These are phyloP conservation scores for Epichloe brachyelytri DNA, from an alignment of 2,329 filamentous ascomycete genomes.

Conservation along the genomic window DNA sequence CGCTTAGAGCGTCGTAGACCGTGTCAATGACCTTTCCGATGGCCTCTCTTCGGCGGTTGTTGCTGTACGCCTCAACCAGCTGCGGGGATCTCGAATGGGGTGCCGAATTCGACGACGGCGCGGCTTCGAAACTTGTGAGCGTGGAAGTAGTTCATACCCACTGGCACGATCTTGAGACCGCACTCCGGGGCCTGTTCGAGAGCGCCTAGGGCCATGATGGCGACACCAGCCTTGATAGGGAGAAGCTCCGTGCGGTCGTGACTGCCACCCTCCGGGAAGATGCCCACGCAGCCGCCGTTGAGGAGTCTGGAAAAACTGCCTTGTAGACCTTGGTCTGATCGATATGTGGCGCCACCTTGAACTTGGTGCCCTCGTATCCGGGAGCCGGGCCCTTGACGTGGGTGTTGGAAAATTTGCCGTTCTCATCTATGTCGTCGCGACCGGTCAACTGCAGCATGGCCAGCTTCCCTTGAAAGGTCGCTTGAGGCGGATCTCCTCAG, in stretches of 20 bases:
- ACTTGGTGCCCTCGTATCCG: constrained; percentile 65
- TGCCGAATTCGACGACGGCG: constrained; percentile 90
- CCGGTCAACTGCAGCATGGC: constrained; percentile 73
- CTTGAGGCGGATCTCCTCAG: constrained; percentile 75
- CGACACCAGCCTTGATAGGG: constrained; percentile 89
- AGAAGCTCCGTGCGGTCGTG: constrained; percentile 87
- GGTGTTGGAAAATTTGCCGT: constrained; percentile 48
- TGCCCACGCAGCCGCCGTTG: constrained; percentile 79
- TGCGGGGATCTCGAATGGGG: constrained; percentile 79
- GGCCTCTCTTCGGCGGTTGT: constrained; percentile 71
- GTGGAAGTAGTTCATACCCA: constrained; percentile 99
- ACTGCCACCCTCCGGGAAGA: constrained; percentile 93
- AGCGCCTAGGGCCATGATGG: constrained; percentile 92
- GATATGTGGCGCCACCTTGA: constrained; percentile 82
- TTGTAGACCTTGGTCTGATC: constrained; percentile 91
- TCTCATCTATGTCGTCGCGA: constrained; percentile 54
- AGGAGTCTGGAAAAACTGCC: constrained; percentile 79
- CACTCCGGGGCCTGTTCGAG: constrained; percentile 76
- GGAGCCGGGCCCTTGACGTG: constrained; percentile 40
- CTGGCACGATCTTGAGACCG: constrained; percentile 86
- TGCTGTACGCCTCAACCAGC: constrained; percentile 73
- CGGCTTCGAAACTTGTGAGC: constrained; percentile 95
- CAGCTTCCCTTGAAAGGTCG: constrained; percentile 67
- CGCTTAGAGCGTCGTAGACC: constrained; percentile 70
- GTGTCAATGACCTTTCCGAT: constrained; percentile 76